Base-by-base conservation (phyloP, 2,329 filamentous ascomycete genomes). In the Amauroascus verrucosus region DNA sequence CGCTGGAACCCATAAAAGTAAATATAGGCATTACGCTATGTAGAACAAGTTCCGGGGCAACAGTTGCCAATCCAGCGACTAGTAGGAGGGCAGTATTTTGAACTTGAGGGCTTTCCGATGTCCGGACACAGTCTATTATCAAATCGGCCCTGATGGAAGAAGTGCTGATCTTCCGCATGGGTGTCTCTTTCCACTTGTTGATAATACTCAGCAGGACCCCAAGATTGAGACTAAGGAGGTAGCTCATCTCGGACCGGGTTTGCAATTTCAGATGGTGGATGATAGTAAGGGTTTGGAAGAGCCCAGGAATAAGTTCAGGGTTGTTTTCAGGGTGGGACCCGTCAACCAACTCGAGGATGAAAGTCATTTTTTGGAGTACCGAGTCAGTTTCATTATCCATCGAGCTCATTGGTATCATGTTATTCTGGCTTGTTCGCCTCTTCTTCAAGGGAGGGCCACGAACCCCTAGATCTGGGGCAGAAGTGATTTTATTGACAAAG, bases 21-120 rank as follows among this genome's bases (percentile, higher is more conserved):
- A 98, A 98, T 50, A 98, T 91, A 11, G 93, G 93, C 93, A 98
- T 98, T 51, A 98, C 88, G 61, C 89, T 96, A 70, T 98, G 91
- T 54, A 98, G 77, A 2, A 98, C 88, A 46, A 95, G 75, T 66
- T 95, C 90, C 0, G 94, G 93, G 0, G 88, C 88, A 60, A 90
- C 86, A 37, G 85, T 85, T 20, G 93, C 91, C 38, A 98, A 76
- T 54, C 83, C 85, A 22, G 91, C 89, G 54, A 97, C 87, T 24
- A 98, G 76, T 7, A 97, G 79, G 13, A 98, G 76, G 3, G 93
- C 90, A 5, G 85, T 83, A 64, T 95, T 96, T 66, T 97, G 94
- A 6, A 98, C 89, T 58, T 95, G 88, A 0, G 90, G 89, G 67
- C 86, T 96, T 24, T 87, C 82, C 0, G 90, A 94, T 57, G 88